Evolutionary conservation across 1,284 basidiomycete species (phyloP).

Genomic region (Veloboletus limbatus): DNA sequence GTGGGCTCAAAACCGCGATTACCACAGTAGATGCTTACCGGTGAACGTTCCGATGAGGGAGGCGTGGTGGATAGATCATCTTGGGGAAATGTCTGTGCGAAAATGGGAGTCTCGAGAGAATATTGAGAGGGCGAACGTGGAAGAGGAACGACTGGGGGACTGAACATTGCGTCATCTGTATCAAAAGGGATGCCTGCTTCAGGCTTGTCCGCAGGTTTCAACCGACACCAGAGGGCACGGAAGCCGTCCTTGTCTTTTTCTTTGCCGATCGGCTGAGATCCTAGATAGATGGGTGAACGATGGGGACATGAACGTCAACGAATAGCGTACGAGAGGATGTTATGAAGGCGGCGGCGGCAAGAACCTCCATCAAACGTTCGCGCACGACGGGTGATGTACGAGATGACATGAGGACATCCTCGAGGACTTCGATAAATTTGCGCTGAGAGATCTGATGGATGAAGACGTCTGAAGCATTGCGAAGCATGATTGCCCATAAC

Average conservation of each 20-base stretch:
- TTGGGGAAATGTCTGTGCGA: constrained; percentile 19
- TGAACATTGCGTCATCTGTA: constrained; percentile 73
- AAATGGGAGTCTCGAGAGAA: constrained; percentile 31
- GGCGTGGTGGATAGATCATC: constrained; percentile 27
- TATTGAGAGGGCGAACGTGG: constrained; percentile 29
- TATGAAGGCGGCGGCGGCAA: constrained; percentile 69
- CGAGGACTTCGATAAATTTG: constrained; percentile 73
- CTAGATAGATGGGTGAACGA: constrained; percentile 10
- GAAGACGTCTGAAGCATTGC: constrained; percentile 65
- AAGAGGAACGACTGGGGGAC: constrained; percentile 46
- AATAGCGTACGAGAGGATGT: constrained; percentile 45
- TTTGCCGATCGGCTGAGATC: constrained; percentile 33
- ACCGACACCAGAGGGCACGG: constrained; percentile 61
- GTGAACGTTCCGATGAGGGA: constrained; percentile 18
- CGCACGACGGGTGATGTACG: constrained; percentile 69
- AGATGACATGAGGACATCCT: constrained; percentile 58
- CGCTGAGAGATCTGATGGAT: constrained; percentile 65
- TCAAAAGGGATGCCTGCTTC: constrained; percentile 76
- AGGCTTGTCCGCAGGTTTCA: constrained; percentile 67
- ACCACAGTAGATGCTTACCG: constrained; percentile 14
- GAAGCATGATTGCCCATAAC: constrained; percentile 84
- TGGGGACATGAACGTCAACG: neutral
- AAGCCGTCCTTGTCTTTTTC: constrained; percentile 52
- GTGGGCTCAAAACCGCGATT: neutral
- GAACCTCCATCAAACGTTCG: constrained; percentile 67